Conservation (phyloP, 2,329 filamentous ascomycete genomes). For the Podosphaera xanthii region DNA sequence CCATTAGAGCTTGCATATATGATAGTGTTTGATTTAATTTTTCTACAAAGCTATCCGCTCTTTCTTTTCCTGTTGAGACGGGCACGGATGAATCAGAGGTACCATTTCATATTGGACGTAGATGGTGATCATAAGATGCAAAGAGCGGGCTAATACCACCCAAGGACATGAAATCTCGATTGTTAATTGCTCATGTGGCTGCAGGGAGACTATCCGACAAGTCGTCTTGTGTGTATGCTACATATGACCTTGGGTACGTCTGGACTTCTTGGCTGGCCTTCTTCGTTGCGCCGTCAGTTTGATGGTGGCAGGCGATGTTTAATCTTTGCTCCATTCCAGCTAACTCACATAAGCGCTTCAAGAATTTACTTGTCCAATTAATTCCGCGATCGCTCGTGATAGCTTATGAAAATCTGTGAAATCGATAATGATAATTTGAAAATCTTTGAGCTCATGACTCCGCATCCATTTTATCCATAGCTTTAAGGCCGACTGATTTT, state of each 20-base stretch:
- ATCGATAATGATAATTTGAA: background rate
- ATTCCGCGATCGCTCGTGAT: background rate
- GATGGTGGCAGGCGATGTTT: no score
- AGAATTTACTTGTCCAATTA: background rate
- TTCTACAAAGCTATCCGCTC: background rate
- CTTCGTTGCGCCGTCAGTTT: no score
- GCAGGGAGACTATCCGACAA: background rate
- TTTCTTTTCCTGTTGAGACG: no score
- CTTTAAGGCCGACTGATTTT: background rate
- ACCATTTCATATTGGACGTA: no score
- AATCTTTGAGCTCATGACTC: background rate
- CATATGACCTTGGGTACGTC: no score
- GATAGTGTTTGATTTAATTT: background rate
- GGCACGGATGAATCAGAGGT: background rate
- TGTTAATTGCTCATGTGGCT: background rate
- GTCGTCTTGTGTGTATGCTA: no score
- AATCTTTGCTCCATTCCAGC: no score
- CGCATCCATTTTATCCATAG: background rate
- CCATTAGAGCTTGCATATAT: background rate
- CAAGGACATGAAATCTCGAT: background rate
- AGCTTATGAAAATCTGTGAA: background rate
- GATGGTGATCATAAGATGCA: background rate
- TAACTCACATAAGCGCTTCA: background rate
- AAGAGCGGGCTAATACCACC: background rate
- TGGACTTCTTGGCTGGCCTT: no score